phyloP scores from a whole-genome alignment of 2,329 filamentous ascomycete species.

The Ophiognomonia clavigignenti-juglandacearum region DNA sequence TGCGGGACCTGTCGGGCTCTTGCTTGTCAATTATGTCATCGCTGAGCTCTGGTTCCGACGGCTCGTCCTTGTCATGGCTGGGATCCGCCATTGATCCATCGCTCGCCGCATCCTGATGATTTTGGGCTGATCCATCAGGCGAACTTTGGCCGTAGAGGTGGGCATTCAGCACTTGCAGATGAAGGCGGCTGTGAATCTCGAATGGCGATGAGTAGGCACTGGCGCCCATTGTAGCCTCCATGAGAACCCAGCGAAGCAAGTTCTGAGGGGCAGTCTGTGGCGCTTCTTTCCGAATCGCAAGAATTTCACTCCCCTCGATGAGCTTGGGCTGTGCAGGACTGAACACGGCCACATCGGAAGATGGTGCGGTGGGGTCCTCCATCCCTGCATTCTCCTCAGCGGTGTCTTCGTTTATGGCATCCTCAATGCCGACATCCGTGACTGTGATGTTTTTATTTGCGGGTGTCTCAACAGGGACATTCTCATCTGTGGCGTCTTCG shows the following conservation, averaged over 20 bases:
- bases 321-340: neutral
- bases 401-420: no score
- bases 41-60: no score
- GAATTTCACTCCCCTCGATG: neutral
- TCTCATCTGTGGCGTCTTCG: no score
- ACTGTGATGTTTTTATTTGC: no score
- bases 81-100: neutral
- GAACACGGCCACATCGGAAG: neutral
- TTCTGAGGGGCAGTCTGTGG: no score
- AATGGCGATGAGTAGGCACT: constrained; percentile 8
- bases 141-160: neutral
- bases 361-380: no score
- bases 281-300: no score
- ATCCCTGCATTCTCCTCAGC: no score
- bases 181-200: constrained; percentile 11
- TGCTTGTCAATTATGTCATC: no score
- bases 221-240: neutral
- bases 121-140: neutral
- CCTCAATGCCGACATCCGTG: no score
- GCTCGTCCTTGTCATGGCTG: neutral
- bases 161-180: constrained; percentile 6
- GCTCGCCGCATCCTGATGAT: neutral
- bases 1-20: no score
- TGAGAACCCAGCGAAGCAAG: neutral
- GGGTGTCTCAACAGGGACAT: no score